Conservation (phyloP, 345 rosid genomes). For the Barbarea vulgaris region DNA sequence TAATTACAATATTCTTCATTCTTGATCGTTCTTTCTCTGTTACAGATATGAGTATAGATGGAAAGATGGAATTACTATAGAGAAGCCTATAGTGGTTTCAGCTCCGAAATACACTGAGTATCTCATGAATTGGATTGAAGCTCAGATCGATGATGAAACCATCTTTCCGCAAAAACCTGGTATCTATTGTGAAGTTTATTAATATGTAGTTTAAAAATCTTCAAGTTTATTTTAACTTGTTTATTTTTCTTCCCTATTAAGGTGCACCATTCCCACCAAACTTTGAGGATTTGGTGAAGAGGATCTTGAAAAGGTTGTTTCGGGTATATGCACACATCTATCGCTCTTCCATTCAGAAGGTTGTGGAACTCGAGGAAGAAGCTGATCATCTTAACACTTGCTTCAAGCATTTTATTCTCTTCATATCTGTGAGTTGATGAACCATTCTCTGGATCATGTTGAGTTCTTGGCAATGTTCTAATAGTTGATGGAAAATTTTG, state of each 20-base stretch:
- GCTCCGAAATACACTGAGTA: conserved; percentile 89
- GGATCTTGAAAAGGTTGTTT: conserved; percentile 71
- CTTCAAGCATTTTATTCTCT: conserved; percentile 85
- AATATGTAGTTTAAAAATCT: not conserved
- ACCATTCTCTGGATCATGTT: not conserved
- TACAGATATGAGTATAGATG: conserved; percentile 92
- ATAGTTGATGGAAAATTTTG: not conserved
- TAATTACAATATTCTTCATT: conserved; percentile 37
- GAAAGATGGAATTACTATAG: conserved; percentile 83
- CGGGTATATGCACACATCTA: conserved; percentile 94
- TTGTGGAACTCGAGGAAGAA: conserved; percentile 78
- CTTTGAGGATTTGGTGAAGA: conserved; percentile 79
- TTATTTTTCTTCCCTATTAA: conserved; percentile 19
- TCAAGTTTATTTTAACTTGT: not conserved
- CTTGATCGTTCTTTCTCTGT: conserved; percentile 28
- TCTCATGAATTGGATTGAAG: conserved; percentile 86
- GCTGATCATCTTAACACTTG: conserved; percentile 96
- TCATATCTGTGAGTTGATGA: conserved; percentile 65
- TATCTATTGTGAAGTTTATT: conserved; percentile 34
- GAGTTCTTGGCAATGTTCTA: not conserved
- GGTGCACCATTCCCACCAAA: conserved; percentile 87
- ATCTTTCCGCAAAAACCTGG: conserved; percentile 84
- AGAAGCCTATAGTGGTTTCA: conserved; percentile 80
- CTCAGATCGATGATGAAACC: conserved; percentile 76
- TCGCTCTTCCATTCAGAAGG: conserved; percentile 76